Conservation (phyloP, 768 basidiomycete genomes). For the Auricularia sp. region DNA sequence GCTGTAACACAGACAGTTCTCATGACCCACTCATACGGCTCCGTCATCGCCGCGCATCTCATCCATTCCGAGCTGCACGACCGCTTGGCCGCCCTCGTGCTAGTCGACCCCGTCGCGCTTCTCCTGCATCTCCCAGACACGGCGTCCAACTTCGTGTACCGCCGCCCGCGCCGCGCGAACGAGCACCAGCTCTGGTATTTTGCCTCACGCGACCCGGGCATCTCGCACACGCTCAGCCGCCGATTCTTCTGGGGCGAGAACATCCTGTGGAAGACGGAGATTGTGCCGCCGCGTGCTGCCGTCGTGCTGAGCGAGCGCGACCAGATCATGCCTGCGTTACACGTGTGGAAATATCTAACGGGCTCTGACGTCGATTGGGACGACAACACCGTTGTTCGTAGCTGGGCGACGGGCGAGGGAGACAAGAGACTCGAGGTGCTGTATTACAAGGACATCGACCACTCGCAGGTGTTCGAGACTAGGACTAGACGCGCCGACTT, state of each 20-base stretch:
- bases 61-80: slow-evolving; percentile 24
- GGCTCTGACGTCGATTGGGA: slow-evolving; percentile 3
- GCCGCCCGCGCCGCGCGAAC: slow-evolving; percentile 37
- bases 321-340: slow-evolving; percentile 31
- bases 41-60: slow-evolving; percentile 44
- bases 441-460: slow-evolving; percentile 29
- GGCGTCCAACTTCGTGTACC: slow-evolving; percentile 58
- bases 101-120: slow-evolving; percentile 59
- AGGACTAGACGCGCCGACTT: not conserved
- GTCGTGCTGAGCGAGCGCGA: slow-evolving; percentile 31
- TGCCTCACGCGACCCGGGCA: slow-evolving; percentile 50
- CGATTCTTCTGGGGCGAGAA: slow-evolving; percentile 62
- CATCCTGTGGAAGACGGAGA: slow-evolving; percentile 48
- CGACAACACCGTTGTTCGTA: not conserved
- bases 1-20: slow-evolving; percentile 31
- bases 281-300: slow-evolving; percentile 21
- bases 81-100: slow-evolving; percentile 21
- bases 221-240: slow-evolving; percentile 45
- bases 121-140: slow-evolving; percentile 48
- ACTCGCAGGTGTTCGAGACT: slow-evolving; percentile 30
- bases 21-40: slow-evolving; percentile 53
- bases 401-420: slow-evolving; percentile 13
- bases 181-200: slow-evolving; percentile 66
- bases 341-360: slow-evolving; percentile 32
- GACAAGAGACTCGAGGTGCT: slow-evolving; percentile 27